These are phyloP conservation scores for Symbiodinium natans DNA, from an alignment of 73 alveolate genomes.

Conservation along the genomic window DNA sequence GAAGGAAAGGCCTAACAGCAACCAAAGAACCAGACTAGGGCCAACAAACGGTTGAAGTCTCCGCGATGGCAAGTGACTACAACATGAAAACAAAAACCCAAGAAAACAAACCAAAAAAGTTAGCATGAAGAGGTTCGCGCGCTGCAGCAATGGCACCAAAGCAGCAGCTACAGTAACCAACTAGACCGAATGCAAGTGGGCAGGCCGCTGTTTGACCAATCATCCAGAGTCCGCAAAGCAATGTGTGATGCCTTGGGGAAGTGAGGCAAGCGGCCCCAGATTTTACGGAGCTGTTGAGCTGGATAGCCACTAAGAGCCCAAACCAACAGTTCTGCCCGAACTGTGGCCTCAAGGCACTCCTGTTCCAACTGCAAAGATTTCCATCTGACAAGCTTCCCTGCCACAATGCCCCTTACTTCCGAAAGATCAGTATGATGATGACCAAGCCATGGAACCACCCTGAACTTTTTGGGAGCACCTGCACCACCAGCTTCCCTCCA, in stretches of 20 bases:
- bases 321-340: background rate
- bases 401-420: background rate
- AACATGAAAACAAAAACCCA: no score
- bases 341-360: background rate
- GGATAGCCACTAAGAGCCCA: conserved; percentile 19
- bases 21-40: background rate
- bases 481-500: background rate
- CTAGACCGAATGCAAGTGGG: background rate
- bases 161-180: background rate
- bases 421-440: background rate
- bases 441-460: background rate
- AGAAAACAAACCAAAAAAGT: no score
- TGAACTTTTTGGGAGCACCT: background rate
- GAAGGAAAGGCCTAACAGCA: background rate
- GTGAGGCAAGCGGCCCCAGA: background rate
- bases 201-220: background rate
- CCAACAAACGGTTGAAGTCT: background rate
- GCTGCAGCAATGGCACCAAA: background rate
- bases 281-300: background rate
- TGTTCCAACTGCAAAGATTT: background rate
- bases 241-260: background rate
- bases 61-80: background rate
- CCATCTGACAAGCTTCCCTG: background rate
- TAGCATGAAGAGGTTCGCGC: no score
- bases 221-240: background rate